Evolutionary conservation across 1,139 yeast species (phyloP).

Genomic region (Nakaseomyces sp.): DNA sequence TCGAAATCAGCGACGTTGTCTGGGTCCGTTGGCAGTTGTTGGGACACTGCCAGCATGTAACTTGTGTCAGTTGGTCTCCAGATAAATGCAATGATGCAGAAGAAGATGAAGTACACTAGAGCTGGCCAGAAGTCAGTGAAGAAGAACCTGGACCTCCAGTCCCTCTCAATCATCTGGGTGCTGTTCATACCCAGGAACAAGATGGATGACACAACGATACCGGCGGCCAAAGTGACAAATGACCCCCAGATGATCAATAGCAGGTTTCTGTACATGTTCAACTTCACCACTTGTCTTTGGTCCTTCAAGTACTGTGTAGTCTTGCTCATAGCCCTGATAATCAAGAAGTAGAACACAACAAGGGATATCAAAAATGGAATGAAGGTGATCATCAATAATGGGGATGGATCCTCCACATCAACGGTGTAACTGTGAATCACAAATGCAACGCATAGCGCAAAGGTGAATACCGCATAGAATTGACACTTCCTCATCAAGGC

Average conservation of each 20-base stretch:
- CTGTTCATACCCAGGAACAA: constrained; percentile 66
- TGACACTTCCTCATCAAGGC: constrained; percentile 73
- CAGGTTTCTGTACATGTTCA: constrained; percentile 72
- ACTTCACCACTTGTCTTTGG: constrained; percentile 87
- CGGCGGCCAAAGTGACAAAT: constrained; percentile 47
- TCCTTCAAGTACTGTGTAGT: constrained; percentile 69
- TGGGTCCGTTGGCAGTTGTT: constrained; percentile 79
- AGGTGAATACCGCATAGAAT: constrained; percentile 65
- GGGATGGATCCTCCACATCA: constrained; percentile 38
- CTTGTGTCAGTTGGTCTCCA: constrained; percentile 98
- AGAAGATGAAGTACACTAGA: constrained; percentile 73
- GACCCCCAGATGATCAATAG: constrained; percentile 70
- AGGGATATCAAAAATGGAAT: constrained; percentile 68
- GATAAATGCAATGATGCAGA: constrained; percentile 75
- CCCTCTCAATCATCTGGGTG: constrained; percentile 69
- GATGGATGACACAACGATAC: constrained; percentile 63
- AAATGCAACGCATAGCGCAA: constrained; percentile 57
- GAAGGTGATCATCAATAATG: constrained; percentile 38
- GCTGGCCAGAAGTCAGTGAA: constrained; percentile 93
- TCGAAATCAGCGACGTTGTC: constrained; percentile 69
- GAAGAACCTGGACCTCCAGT: constrained; percentile 90
- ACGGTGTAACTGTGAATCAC: constrained; percentile 59
- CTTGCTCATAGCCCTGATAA: constrained; percentile 60
- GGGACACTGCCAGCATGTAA: constrained; percentile 88
- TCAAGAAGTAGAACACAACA: constrained; percentile 65